Evolutionary conservation across 2,329 filamentous ascomycete species (phyloP), one percentile per base, ranked within the genome.

Genomic region (Aspergillus fumigatiaffinis): DNA sequence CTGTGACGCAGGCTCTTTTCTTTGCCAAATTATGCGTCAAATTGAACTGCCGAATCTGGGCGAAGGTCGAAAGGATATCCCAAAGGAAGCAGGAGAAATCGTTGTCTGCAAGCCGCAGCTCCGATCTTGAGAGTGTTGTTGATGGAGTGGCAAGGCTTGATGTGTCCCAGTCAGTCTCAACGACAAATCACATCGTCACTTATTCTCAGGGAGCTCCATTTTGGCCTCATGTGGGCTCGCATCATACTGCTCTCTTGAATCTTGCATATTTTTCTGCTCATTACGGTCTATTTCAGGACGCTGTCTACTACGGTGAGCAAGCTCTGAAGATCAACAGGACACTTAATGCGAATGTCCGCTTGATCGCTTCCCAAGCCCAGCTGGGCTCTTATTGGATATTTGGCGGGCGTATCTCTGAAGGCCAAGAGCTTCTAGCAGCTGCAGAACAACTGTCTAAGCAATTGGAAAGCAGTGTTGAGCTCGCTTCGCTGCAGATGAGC

Each of bases 241-340:
- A 97, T 21, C 87, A 92, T 65, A 82, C 84, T 29, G 85, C 87
- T 55, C 78, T 96, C 14, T 75, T 87, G 58, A 87, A 92, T 57
- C 82, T 96, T 3, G 91, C 91, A 0, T 82, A 83, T 3, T 79
- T 96, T 1, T 96, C 92, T 65, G 86, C 89, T 1, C 88, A 96
- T 62, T 84, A 94, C 61, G 94, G 94, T 28, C 84, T 96, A 75
- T 91, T 92, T 62, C 87, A 91, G 59, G 93, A 97, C 71, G 93
- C 93, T 1, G 77, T 93, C 0, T 94, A 92, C 70, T 95, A 96
- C 64, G 87, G 89, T 1, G 89, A 97, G 64, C 89, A 94, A 66
- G 92, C 92, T 0, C 80, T 88, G 54, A 91, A 89, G 66, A 84
- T 96, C 58, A 90, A 90, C 23, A 81, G 82, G 57, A 84, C 83